A percentile compares a stretch with the other conserved stretches of the same genome.
Conservation (phyloP, 1,284 basidiomycete genomes). For the Cutaneotrichosporon arboriforme region DNA sequence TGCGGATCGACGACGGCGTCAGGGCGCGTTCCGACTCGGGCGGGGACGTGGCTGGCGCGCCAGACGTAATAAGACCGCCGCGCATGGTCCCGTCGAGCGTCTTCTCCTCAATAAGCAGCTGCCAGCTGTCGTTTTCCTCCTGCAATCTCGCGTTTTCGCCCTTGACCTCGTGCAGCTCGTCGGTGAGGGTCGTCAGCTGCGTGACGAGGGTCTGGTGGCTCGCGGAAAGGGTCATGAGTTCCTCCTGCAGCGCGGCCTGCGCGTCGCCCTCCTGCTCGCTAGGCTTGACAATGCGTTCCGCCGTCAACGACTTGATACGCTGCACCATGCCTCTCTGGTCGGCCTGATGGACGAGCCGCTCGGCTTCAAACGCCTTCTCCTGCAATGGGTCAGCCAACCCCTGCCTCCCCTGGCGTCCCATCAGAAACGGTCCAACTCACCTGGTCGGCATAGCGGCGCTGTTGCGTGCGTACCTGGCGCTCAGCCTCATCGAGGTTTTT, state of each 20-base stretch:
- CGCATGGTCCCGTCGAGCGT: conserved; percentile 80
- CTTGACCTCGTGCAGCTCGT: conserved; percentile 39
- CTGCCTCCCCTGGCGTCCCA: no score
- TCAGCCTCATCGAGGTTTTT: conserved; percentile 31
- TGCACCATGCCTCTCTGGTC: conserved; percentile 36
- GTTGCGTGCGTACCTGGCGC: conserved; percentile 26
- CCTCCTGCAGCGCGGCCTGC: conserved; percentile 27
- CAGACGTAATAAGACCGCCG: conserved; percentile 28
- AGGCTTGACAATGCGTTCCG: conserved; percentile 7
- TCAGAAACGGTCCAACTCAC: no score
- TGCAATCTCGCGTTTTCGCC: conserved; percentile 32
- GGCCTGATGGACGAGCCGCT: conserved; percentile 37
- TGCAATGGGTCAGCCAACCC: conserved; percentile 18
- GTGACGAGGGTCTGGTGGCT: conserved; percentile 35
- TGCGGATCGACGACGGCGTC: conserved; percentile 1
- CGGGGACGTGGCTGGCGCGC: not conserved
- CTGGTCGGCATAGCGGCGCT: conserved; percentile 39
- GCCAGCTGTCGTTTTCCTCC: conserved; percentile 92
- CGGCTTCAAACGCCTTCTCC: conserved; percentile 43
- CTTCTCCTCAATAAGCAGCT: conserved; percentile 79
- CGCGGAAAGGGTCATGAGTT: conserved; percentile 34
- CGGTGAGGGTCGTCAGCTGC: conserved; percentile 33
- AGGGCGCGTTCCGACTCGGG: not conserved
- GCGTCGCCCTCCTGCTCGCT: conserved; percentile 8
- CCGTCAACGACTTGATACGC: conserved; percentile 26